phyloP scores from a whole-genome alignment of 352 stramenopile genomes.

The Phytophthora ramorum region DNA sequence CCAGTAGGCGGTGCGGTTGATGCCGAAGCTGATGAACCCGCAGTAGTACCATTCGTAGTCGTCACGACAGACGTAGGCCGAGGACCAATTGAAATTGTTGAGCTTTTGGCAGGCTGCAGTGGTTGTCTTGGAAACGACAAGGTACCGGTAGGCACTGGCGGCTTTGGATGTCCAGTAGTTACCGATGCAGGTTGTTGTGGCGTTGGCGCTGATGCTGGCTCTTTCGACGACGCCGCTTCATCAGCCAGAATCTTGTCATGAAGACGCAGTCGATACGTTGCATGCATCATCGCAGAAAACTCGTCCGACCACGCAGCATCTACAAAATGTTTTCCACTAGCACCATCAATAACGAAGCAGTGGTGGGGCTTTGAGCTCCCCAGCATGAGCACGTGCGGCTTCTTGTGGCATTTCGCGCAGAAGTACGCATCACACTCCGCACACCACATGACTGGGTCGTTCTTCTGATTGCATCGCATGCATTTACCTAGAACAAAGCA shows the following conservation, averaged over 20 bases:
- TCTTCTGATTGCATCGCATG: slow-evolving; percentile 41
- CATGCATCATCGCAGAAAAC: slow-evolving; percentile 39
- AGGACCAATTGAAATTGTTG: slow-evolving; percentile 2
- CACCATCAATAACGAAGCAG: slow-evolving; percentile 62
- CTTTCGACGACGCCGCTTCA: slow-evolving; percentile 12
- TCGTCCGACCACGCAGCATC: slow-evolving; percentile 52
- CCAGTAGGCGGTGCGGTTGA: background rate
- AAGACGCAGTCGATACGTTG: slow-evolving; percentile 39
- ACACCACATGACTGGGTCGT: slow-evolving; percentile 63
- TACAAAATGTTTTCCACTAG: slow-evolving; percentile 56
- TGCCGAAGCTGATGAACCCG: slow-evolving; percentile 4
- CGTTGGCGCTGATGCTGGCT: background rate
- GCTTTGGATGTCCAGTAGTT: slow-evolving; percentile 7
- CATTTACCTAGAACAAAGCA: slow-evolving; percentile 46
- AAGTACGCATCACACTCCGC: slow-evolving; percentile 73
- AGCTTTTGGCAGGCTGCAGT: background rate
- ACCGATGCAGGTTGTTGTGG: slow-evolving; percentile 14
- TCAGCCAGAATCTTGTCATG: slow-evolving; percentile 32
- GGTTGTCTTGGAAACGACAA: background rate
- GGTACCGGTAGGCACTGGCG: background rate
- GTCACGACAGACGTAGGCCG: background rate
- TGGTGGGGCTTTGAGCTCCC: slow-evolving; percentile 43
- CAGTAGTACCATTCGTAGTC: slow-evolving; percentile 4
- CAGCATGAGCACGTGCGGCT: slow-evolving; percentile 63
- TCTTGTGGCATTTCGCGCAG: slow-evolving; percentile 56